Evolutionary conservation across 805 yeast species (phyloP).

Genomic region (Monosporozyma aquatica): DNA sequence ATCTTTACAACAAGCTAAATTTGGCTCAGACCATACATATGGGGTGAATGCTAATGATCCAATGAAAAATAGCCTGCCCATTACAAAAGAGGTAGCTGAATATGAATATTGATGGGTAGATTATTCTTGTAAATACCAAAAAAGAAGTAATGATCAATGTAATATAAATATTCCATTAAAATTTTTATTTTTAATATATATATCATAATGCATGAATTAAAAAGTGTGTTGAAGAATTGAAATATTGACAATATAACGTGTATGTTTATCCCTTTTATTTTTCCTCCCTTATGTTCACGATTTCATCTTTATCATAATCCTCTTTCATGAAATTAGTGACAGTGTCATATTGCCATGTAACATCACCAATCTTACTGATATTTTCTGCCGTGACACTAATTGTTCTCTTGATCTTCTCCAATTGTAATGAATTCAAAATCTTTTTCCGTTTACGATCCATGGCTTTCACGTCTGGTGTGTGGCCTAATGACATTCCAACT

Average conservation of each 20-base stretch:
- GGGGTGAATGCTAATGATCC: slow-evolving; percentile 47
- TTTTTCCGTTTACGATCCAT: slow-evolving; percentile 39
- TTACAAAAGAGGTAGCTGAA: slow-evolving; percentile 24
- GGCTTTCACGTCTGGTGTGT: slow-evolving; percentile 43
- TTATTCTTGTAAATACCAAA: too few species aligned
- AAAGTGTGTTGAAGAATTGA: too few species aligned
- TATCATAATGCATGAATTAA: too few species aligned
- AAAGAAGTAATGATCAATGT: too few species aligned
- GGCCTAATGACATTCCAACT: slow-evolving; percentile 92
- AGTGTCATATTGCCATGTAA: slow-evolving; percentile 24
- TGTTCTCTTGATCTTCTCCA: slow-evolving; percentile 24
- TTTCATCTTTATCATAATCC: slow-evolving; percentile 2
- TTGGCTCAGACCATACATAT: slow-evolving; percentile 54
- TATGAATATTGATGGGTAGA: neutral
- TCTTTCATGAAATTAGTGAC: slow-evolving; percentile 12
- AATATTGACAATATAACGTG: too few species aligned
- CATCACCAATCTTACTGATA: slow-evolving; percentile 13
- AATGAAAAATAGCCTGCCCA: slow-evolving; percentile 43
- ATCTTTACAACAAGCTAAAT: slow-evolving; percentile 34
- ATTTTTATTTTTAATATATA: too few species aligned
- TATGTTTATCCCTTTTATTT: too few species aligned
- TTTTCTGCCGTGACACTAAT: slow-evolving; percentile 23
- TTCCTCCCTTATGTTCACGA: neutral
- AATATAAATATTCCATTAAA: too few species aligned
- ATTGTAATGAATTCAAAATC: slow-evolving; percentile 15